Conservation (phyloP, 2,329 filamentous ascomycete species). For the Westerdykella aurantiaca region DNA sequence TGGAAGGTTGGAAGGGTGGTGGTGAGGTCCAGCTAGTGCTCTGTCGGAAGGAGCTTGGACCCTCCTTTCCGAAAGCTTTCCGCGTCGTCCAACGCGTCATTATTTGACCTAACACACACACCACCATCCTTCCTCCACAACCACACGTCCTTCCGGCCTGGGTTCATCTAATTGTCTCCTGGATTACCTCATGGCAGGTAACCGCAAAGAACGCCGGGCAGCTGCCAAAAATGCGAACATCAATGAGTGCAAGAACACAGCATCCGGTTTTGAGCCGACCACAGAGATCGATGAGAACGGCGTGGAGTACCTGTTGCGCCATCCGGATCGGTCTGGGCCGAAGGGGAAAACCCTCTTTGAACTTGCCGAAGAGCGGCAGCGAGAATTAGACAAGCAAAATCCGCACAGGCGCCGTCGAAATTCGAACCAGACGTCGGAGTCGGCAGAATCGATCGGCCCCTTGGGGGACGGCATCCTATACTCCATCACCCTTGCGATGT, state of each 20-base stretch:
- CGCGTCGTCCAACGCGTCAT: too few relatives aligned
- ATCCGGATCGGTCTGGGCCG: slow-evolving; percentile 61
- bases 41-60: not conserved
- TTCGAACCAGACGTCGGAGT: slow-evolving; percentile 38
- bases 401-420: slow-evolving; percentile 36
- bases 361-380: slow-evolving; percentile 58
- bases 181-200: slow-evolving; percentile 27
- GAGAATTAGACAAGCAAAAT: slow-evolving; percentile 41
- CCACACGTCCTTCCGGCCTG: not conserved
- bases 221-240: slow-evolving; percentile 32
- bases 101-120: too few relatives aligned
- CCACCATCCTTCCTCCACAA: slow-evolving; percentile 9
- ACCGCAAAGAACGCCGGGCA: slow-evolving; percentile 44
- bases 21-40: not conserved
- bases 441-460: slow-evolving; percentile 42
- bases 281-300: slow-evolving; percentile 38
- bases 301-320: slow-evolving; percentile 56
- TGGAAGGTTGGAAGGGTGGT: not conserved
- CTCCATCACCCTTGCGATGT: slow-evolving; percentile 56
- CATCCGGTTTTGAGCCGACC: slow-evolving; percentile 36
- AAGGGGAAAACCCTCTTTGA: slow-evolving; percentile 66
- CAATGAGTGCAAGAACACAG: slow-evolving; percentile 11
- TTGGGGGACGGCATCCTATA: slow-evolving; percentile 46
- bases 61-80: too few relatives aligned
- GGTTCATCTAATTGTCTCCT: not conserved